phyloP scores from a whole-genome alignment of 495 filamentous ascomycete species.

The Lasiosphaeriaceae sp. region DNA sequence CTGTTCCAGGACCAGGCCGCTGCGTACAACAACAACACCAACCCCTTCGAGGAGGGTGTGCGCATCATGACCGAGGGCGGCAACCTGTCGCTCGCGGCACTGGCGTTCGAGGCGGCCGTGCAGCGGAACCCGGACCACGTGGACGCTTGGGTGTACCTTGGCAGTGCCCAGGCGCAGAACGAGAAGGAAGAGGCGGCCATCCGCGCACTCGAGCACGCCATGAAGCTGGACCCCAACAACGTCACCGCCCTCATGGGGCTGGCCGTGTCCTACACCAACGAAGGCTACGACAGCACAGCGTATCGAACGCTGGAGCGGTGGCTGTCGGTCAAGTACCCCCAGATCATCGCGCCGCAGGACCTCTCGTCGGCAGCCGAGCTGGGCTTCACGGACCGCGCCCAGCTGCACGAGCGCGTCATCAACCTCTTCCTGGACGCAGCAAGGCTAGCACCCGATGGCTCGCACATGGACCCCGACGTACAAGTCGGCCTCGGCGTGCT shows the following conservation, averaged over 20 bases:
- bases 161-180: constrained; percentile 91
- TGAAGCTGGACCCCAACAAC: constrained; percentile 82
- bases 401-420: constrained; percentile 86
- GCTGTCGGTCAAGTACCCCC: constrained; percentile 88
- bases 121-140: constrained; percentile 84
- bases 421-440: constrained; percentile 87
- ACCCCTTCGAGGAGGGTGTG: constrained; percentile 87
- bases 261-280: constrained; percentile 97
- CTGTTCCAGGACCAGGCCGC: constrained; percentile 62
- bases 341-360: constrained; percentile 62
- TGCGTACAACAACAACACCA: constrained; percentile 22
- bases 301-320: constrained; percentile 97
- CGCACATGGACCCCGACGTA: constrained; percentile 93
- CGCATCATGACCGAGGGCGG: constrained; percentile 88
- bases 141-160: constrained; percentile 89
- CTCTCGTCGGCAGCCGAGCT: constrained; percentile 69
- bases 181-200: constrained; percentile 98
- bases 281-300: constrained; percentile 94
- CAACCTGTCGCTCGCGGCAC: constrained; percentile 86
- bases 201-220: constrained; percentile 87
- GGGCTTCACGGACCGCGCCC: constrained; percentile 87
- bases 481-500: constrained; percentile 96
- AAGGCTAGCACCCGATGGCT: constrained; percentile 79
- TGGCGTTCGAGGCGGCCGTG: constrained; percentile 96
- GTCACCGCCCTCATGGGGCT: constrained; percentile 89